Conservation (phyloP, 2,329 filamentous ascomycete species). For the Tolypocladium cylindrosporum region DNA sequence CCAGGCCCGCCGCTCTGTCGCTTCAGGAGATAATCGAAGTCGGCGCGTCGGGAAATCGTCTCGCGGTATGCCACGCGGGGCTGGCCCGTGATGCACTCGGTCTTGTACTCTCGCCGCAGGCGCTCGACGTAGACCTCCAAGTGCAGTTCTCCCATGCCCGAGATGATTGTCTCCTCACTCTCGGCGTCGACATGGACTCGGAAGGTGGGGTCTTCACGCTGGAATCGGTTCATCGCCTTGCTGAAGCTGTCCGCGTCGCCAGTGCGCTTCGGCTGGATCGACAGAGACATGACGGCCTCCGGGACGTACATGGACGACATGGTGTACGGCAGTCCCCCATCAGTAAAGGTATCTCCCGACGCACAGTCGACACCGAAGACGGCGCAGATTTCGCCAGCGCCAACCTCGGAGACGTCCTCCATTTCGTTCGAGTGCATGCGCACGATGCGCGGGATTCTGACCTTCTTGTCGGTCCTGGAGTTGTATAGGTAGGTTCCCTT, state of each 20-base stretch:
- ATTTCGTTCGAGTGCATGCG: conserved; percentile 99
- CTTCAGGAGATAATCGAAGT: conserved; percentile 90
- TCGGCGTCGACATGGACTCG: conserved; percentile 86
- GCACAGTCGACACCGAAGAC: conserved; percentile 98
- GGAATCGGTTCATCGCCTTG: conserved; percentile 98
- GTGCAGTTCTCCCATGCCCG: conserved; percentile 95
- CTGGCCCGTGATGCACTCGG: conserved; percentile 90
- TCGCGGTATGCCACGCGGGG: conserved; percentile 96
- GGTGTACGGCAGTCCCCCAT: conserved; percentile 81
- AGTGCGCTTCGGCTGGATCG: conserved; percentile 89
- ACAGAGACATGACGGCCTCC: conserved; percentile 94
- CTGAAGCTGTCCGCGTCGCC: conserved; percentile 91
- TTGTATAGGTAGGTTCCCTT: conserved; percentile 92
- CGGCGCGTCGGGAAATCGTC: conserved; percentile 69
- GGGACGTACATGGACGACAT: conserved; percentile 99
- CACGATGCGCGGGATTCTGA: conserved; percentile 93
- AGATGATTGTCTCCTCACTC: conserved; percentile 94
- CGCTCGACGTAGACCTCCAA: conserved; percentile 96
- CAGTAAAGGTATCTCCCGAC: conserved; percentile 95
- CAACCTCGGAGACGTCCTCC: conserved; percentile 90
- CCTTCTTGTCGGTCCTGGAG: conserved; percentile 86
- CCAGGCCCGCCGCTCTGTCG: conserved; percentile 93
- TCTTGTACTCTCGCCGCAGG: conserved; percentile 91
- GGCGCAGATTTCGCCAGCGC: conserved; percentile 94
- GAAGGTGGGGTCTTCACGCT: conserved; percentile 97